Conservation (phyloP, 257 asterid species). For the Scutellaria minor region DNA sequence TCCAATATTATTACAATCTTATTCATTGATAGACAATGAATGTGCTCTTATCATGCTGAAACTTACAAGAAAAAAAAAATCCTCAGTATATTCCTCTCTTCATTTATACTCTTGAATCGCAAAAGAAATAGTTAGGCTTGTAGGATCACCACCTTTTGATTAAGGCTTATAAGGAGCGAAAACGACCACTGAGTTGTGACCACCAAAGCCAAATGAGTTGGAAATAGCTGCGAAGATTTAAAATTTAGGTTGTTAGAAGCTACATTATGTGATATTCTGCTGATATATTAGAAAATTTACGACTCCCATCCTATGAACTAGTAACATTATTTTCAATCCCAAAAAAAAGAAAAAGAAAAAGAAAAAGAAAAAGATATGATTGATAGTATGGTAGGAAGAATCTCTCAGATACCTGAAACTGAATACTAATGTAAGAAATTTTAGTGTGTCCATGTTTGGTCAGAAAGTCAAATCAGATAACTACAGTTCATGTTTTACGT, state of each 20-base stretch:
- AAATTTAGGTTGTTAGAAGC: slow-evolving; percentile 2
- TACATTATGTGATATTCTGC: neutral
- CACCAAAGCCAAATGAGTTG: slow-evolving; percentile 77
- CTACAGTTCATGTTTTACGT: neutral
- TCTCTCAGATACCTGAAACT: slow-evolving; percentile 13
- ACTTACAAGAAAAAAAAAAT: neutral
- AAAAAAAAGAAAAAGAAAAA: too few relatives aligned
- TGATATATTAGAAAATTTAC: neutral
- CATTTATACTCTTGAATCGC: neutral
- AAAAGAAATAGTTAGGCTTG: neutral
- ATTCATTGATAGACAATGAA: slow-evolving; percentile 7
- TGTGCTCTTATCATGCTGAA: neutral
- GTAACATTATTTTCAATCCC: too few relatives aligned
- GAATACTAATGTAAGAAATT: neutral
- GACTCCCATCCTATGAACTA: too few relatives aligned
- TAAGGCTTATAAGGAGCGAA: slow-evolving; percentile 76
- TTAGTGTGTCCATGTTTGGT: neutral
- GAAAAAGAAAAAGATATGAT: too few relatives aligned
- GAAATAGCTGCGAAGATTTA: slow-evolving; percentile 57
- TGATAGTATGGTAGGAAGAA: too few relatives aligned
- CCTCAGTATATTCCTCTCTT: neutral
- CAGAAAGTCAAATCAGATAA: too few relatives aligned
- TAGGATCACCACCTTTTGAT: neutral
- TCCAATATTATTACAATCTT: neutral
- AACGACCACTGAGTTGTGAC: slow-evolving; percentile 72